phyloP scores from a whole-genome alignment of 352 stramenopile genomes.

The Phytophthora palmivora region DNA sequence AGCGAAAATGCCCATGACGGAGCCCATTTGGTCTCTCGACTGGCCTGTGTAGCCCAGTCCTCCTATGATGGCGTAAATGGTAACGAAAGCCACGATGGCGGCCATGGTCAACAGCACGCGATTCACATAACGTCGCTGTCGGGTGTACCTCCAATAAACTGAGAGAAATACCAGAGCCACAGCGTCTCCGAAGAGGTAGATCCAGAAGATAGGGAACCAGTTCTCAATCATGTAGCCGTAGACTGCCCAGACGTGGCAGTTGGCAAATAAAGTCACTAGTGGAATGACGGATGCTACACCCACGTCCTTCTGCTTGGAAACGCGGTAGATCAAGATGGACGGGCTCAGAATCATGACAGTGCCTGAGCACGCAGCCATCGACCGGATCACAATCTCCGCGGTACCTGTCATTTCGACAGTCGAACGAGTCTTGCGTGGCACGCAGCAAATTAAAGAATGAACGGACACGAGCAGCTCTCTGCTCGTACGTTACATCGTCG shows the following conservation, averaged over 20 bases:
- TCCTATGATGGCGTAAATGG: conserved; percentile 37
- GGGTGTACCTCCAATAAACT: conserved; percentile 40
- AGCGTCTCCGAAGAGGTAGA: conserved; percentile 43
- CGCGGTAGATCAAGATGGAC: conserved; percentile 41
- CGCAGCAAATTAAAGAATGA: conserved; percentile 21
- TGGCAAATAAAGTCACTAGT: conserved; percentile 54
- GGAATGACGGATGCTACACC: conserved; percentile 59
- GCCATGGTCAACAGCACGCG: conserved; percentile 20
- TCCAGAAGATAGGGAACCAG: conserved; percentile 55
- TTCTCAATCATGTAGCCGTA: conserved; percentile 48
- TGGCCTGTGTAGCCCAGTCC: conserved; percentile 36
- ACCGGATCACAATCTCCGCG: conserved; percentile 36
- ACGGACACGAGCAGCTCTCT: conserved; percentile 6
- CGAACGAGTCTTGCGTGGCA: conserved; percentile 1
- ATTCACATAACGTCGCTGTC: conserved; percentile 32
- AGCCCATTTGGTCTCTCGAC: conserved; percentile 18
- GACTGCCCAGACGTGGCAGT: conserved; percentile 48
- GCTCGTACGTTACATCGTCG: neutral
- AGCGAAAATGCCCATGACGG: conserved; percentile 33
- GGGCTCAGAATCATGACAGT: conserved; percentile 54
- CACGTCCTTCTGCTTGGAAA: conserved; percentile 44
- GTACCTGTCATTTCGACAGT: conserved; percentile 29
- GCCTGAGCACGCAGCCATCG: conserved; percentile 40
- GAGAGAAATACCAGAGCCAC: conserved; percentile 35
- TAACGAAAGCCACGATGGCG: conserved; percentile 30